Percentiles rank a stretch among this genome's conserved stretches.
Conservation (phyloP, 768 basidiomycete species). For the Fistulinella prunicolor region DNA sequence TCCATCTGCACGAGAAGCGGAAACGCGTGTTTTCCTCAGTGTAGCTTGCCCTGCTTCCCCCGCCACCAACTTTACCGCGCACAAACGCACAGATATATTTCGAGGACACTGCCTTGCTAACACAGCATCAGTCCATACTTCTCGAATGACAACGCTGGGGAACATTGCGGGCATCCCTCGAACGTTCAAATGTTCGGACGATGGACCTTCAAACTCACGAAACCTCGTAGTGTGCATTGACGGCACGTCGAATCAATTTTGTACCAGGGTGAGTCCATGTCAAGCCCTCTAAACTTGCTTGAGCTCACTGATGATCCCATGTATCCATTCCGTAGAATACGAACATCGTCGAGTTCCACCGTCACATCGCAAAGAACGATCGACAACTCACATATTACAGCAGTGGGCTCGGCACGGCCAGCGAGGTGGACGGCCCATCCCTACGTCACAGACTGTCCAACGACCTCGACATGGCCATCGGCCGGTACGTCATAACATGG, state of each 20-base stretch:
- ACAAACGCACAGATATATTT: background rate
- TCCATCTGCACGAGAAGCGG: too few species aligned
- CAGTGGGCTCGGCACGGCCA: conserved; percentile 40
- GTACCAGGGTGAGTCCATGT: conserved; percentile 27
- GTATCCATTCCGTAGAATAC: conserved; percentile 33
- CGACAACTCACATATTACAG: conserved; percentile 40
- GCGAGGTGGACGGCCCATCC: conserved; percentile 21
- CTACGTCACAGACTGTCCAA: conserved; percentile 21
- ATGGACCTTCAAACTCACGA: conserved; percentile 1
- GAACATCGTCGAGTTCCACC: conserved; percentile 40
- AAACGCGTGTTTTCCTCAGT: conserved; percentile 13
- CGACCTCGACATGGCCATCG: conserved; percentile 36
- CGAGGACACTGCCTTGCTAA: background rate
- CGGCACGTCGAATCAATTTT: conserved; percentile 40
- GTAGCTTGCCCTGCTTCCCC: background rate
- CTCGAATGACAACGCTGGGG: conserved; percentile 7
- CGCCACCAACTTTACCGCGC: background rate
- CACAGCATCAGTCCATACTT: background rate
- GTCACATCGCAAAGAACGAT: conserved; percentile 33
- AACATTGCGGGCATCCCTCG: background rate
- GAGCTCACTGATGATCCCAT: too few species aligned
- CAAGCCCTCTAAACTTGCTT: too few species aligned
- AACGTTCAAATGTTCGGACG: conserved; percentile 4
- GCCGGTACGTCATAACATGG: conserved; percentile 26
- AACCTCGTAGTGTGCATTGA: conserved; percentile 37